phyloP scores from a whole-genome alignment of 2,329 filamentous ascomycete genomes.

The Eutypella sp. region DNA sequence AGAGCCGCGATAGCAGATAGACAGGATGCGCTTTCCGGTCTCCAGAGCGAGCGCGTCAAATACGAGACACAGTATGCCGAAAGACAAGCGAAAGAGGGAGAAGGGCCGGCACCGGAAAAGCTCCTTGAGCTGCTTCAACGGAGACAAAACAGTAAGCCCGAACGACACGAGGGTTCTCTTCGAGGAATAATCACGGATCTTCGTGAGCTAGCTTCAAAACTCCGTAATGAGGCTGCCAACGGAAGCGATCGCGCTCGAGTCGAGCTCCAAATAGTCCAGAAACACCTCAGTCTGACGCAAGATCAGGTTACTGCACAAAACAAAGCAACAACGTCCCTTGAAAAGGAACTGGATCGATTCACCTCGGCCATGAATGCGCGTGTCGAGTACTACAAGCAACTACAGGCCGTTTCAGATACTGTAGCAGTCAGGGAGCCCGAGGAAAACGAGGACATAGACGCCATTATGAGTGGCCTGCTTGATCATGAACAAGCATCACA shows the following conservation, averaged over 20 bases:
- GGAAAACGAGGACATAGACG: conserved; percentile 40
- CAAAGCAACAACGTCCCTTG: conserved; percentile 44
- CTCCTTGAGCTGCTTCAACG: conserved; percentile 46
- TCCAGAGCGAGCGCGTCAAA: conserved; percentile 68
- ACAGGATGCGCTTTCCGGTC: conserved; percentile 68
- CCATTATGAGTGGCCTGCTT: conserved; percentile 35
- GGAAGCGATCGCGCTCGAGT: conserved; percentile 51
- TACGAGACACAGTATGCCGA: conserved; percentile 65
- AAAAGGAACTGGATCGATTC: conserved; percentile 72
- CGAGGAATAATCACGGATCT: conserved; percentile 66
- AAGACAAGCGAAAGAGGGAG: conserved; percentile 52
- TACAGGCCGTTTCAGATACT: conserved; percentile 86
- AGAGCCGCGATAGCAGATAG: conserved; percentile 75
- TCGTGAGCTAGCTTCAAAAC: conserved; percentile 54
- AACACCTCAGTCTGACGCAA: conserved; percentile 58
- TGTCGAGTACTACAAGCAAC: conserved; percentile 82
- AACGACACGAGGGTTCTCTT: conserved; percentile 55
- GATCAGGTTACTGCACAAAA: conserved; percentile 45
- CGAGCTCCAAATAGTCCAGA: conserved; percentile 62
- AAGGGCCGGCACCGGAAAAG: conserved; percentile 67
- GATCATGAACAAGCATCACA: conserved; percentile 46
- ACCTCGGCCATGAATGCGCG: conserved; percentile 76
- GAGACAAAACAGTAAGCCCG: conserved; percentile 45
- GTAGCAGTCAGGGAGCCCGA: conserved; percentile 69
- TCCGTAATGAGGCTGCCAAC: conserved; percentile 52